Evolutionary conservation across 2,329 filamentous ascomycete genomes (phyloP).

Genomic region (Pleomassaria siparia): DNA sequence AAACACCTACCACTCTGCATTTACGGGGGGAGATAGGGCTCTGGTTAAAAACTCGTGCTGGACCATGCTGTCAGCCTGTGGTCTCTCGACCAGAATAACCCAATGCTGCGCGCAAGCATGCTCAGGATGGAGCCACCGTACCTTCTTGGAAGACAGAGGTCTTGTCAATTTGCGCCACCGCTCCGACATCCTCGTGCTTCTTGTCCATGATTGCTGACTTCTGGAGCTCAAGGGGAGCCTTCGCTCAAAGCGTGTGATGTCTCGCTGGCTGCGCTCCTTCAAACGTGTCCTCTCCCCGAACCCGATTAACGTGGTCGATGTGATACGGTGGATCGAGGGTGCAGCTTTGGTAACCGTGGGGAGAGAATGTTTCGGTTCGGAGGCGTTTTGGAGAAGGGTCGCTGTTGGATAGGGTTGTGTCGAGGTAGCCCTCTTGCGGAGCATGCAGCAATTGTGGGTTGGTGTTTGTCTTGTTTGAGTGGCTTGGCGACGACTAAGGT

Average conservation of each 20-base stretch:
- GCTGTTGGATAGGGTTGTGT: constrained; percentile 38
- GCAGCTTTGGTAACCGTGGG: constrained; percentile 1
- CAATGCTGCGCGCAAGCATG: neutral
- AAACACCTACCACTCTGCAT: constrained; percentile 78
- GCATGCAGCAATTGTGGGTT: constrained; percentile 38
- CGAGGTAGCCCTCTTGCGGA: constrained; percentile 34
- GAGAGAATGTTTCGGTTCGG: neutral
- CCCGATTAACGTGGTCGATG: constrained; percentile 1
- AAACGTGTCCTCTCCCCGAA: constrained; percentile 39
- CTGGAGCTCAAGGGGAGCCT: constrained; percentile 26
- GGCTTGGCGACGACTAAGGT: constrained; percentile 8
- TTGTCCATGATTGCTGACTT: constrained; percentile 63
- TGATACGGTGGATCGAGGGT: constrained; percentile 9
- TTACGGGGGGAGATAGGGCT: constrained; percentile 94
- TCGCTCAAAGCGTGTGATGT: constrained; percentile 22
- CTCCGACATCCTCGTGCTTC: constrained; percentile 97
- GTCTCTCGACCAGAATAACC: constrained; percentile 12
- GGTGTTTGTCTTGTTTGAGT: constrained; percentile 26
- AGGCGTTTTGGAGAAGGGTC: neutral
- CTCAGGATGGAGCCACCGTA: constrained; percentile 46
- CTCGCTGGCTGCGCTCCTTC: constrained; percentile 30
- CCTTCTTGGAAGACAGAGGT: constrained; percentile 99
- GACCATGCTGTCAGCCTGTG: constrained; percentile 26
- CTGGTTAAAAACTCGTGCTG: constrained; percentile 96
- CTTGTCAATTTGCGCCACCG: constrained; percentile 94